These are phyloP conservation scores for Collybiopsis confluens DNA, from an alignment of 768 basidiomycete genomes.

Conservation along the genomic window DNA sequence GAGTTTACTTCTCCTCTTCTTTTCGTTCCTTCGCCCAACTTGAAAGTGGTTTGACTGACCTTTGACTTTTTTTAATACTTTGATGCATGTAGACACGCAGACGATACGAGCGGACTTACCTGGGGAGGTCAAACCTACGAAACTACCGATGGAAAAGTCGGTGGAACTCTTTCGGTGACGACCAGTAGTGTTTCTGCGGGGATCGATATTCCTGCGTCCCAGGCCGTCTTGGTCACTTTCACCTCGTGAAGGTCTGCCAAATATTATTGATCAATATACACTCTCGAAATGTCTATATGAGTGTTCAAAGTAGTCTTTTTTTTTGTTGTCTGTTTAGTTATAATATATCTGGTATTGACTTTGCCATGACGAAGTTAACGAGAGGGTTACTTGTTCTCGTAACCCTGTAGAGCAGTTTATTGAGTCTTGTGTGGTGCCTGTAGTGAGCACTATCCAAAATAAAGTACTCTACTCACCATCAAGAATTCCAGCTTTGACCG, in stretches of 20 bases:
- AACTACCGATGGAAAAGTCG: constrained; percentile 24
- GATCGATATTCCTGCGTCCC: constrained; percentile 29
- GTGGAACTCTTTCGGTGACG: constrained; percentile 17
- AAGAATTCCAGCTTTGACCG: neutral
- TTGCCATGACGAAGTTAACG: too few relatives aligned
- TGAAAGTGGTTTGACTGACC: too few relatives aligned
- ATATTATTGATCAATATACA: too few relatives aligned
- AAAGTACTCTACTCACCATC: neutral
- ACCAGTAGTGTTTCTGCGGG: constrained; percentile 17
- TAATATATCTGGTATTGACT: too few relatives aligned
- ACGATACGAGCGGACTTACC: constrained; percentile 33
- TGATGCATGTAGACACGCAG: constrained; percentile 37
- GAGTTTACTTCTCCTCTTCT: constrained; percentile 7
- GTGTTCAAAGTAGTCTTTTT: too few relatives aligned
- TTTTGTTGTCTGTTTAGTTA: too few relatives aligned
- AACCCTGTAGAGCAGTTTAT: too few relatives aligned
- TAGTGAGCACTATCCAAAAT: too few relatives aligned
- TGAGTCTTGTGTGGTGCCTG: too few relatives aligned
- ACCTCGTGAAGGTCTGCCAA: too few relatives aligned
- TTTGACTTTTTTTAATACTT: constrained; percentile 2
- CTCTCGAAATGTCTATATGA: too few relatives aligned
- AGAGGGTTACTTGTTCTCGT: neutral
- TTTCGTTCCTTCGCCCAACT: too few relatives aligned
- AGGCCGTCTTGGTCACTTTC: constrained; percentile 23
- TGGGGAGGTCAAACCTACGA: constrained; percentile 35